Conservation (phyloP, 805 yeast genomes). For the Limtongia smithiae region DNA sequence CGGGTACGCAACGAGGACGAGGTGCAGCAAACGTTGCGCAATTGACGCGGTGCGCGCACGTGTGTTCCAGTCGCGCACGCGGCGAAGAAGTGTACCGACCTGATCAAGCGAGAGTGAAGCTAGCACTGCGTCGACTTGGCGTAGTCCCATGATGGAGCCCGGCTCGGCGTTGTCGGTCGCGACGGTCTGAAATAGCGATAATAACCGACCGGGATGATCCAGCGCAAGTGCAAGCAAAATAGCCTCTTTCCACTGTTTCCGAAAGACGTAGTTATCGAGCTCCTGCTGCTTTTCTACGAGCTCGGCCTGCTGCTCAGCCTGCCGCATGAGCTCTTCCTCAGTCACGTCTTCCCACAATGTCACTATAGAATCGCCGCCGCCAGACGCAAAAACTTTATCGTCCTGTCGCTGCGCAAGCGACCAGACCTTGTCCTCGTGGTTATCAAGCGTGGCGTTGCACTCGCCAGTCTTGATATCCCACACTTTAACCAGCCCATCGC, state of each 20-base stretch:
- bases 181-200: constrained; percentile 66
- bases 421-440: constrained; percentile 94
- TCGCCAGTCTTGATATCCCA: constrained; percentile 84
- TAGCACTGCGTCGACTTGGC: constrained; percentile 62
- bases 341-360: constrained; percentile 88
- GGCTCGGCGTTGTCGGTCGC: constrained; percentile 47
- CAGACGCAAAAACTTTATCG: constrained; percentile 70
- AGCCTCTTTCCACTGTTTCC: constrained; percentile 83
- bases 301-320: constrained; percentile 48
- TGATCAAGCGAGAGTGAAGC: constrained; percentile 56
- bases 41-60: constrained; percentile 75
- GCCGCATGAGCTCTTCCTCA: constrained; percentile 58
- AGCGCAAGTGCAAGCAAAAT: constrained; percentile 78
- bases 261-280: constrained; percentile 65
- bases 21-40: constrained; percentile 72
- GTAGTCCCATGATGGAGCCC: constrained; percentile 53
- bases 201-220: constrained; percentile 85
- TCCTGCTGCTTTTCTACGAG: constrained; percentile 88
- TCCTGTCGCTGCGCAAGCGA: constrained; percentile 65
- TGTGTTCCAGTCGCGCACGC: constrained; percentile 93
- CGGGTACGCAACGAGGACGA: constrained; percentile 54
- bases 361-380: constrained; percentile 93
- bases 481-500: constrained; percentile 88
- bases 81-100: constrained; percentile 57
- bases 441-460: constrained; percentile 76